phyloP scores from a whole-genome alignment of 2,329 filamentous ascomycete species.

The Pyricularia sp. region DNA sequence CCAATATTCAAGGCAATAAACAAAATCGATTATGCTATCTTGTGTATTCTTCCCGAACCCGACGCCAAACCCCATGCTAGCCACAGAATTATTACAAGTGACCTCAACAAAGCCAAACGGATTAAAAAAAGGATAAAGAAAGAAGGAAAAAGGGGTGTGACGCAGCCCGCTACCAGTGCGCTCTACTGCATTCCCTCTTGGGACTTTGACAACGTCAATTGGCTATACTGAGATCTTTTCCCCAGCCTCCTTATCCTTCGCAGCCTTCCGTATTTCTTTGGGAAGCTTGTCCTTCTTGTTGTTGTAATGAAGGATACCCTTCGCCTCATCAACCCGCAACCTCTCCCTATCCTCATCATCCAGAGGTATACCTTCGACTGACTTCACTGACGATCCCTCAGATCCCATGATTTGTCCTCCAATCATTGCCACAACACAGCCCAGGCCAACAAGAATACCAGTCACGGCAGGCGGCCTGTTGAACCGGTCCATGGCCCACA shows the following conservation, averaged over 20 bases:
- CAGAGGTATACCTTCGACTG: conserved; percentile 61
- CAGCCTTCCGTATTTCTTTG: conserved; percentile 20
- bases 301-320: conserved; percentile 50
- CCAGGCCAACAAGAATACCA: conserved; percentile 68
- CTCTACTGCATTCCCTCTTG: not conserved
- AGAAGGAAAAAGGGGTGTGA: not conserved
- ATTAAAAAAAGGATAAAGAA: not conserved
- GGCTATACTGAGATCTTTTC: conserved; percentile 13
- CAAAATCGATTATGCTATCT: not conserved
- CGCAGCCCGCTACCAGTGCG: not conserved
- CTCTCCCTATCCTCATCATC: conserved; percentile 42
- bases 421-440: conserved; percentile 56
- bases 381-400: conserved; percentile 64
- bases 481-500: conserved; percentile 72
- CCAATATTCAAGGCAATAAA: not conserved
- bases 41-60: not conserved
- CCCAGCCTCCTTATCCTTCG: not conserved
- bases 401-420: conserved; percentile 62
- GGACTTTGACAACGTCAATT: not conserved
- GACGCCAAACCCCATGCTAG: not conserved
- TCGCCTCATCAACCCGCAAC: conserved; percentile 41
- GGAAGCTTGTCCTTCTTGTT: conserved; percentile 43
- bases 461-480: conserved; percentile 72
- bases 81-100: not conserved
- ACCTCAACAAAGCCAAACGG: not conserved